Evolutionary conservation across 78 protist species (phyloP).

Genomic region (Thecamonas trahens): DNA sequence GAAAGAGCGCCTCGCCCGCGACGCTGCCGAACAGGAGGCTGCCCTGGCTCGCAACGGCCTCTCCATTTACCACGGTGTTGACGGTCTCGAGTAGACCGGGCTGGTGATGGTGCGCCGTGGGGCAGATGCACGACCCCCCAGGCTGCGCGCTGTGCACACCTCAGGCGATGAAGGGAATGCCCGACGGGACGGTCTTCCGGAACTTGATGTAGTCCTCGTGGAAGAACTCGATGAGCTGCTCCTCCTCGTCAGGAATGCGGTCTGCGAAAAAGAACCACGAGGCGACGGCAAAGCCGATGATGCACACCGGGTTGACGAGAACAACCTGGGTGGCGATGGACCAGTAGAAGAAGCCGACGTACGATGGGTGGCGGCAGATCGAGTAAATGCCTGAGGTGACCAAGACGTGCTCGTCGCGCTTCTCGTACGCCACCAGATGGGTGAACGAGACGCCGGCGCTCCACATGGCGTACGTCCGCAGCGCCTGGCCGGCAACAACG

Average conservation of each 20-base stretch:
- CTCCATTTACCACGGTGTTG: too few species aligned
- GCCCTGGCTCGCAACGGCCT: too few species aligned
- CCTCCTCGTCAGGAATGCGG: constrained; percentile 67
- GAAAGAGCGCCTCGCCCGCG: too few species aligned
- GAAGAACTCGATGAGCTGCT: constrained; percentile 34
- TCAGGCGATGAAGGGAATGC: constrained; percentile 48
- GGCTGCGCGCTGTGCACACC: too few species aligned
- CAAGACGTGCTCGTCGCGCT: constrained; percentile 19
- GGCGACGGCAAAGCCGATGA: constrained; percentile 29
- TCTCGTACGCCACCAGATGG: constrained; percentile 30
- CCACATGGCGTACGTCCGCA: constrained; percentile 49
- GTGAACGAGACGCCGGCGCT: constrained; percentile 56
- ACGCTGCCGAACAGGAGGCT: too few species aligned
- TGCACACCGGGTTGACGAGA: constrained; percentile 62
- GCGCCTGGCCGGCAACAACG: constrained; percentile 21
- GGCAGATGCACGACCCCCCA: too few species aligned
- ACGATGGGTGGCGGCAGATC: constrained; percentile 76
- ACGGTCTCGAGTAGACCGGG: too few species aligned
- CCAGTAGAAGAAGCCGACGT: constrained; percentile 78
- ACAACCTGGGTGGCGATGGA: constrained; percentile 60
- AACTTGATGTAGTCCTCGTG: constrained; percentile 42
- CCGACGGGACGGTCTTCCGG: constrained; percentile 17
- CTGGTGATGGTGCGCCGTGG: too few species aligned
- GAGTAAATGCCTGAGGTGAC: constrained; percentile 49
- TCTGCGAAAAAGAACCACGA: constrained; percentile 59